Conservation (phyloP, 2,329 filamentous ascomycete genomes). For the Blastomyces percursus region DNA sequence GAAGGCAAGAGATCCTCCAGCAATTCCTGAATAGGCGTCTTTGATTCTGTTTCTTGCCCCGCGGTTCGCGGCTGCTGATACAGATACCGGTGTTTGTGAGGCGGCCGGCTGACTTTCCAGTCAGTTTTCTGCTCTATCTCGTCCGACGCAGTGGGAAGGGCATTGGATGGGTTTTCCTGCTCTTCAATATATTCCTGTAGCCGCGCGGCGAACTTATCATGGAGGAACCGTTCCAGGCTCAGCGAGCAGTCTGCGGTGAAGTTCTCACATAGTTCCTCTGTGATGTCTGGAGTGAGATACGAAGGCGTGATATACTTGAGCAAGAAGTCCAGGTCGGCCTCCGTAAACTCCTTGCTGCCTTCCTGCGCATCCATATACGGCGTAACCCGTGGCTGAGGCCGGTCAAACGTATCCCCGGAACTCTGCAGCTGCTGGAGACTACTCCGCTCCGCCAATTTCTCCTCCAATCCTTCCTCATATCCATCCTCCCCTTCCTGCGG, state of each 20-base stretch:
- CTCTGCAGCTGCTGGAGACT: slow-evolving; percentile 87
- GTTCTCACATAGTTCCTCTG: slow-evolving; percentile 66
- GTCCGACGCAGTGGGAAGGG: slow-evolving; percentile 33
- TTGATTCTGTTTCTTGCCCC: slow-evolving; percentile 40
- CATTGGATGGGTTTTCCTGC: slow-evolving; percentile 45
- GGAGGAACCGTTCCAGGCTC: slow-evolving; percentile 67
- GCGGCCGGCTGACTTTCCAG: slow-evolving; percentile 73
- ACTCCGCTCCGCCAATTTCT: slow-evolving; percentile 78
- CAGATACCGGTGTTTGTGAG: slow-evolving; percentile 89
- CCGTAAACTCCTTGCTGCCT: slow-evolving; percentile 49
- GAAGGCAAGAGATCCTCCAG: slow-evolving; percentile 76
- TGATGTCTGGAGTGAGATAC: slow-evolving; percentile 83
- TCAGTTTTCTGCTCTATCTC: slow-evolving; percentile 48
- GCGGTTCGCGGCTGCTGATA: slow-evolving; percentile 52
- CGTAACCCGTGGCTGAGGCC: slow-evolving; percentile 55
- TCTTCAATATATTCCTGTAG: slow-evolving; percentile 61
- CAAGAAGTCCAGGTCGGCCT: slow-evolving; percentile 76
- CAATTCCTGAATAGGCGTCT: slow-evolving; percentile 58
- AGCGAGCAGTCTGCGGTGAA: slow-evolving; percentile 79
- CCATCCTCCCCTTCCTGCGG: slow-evolving; percentile 90
- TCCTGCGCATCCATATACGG: slow-evolving; percentile 27
- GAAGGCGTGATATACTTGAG: slow-evolving; percentile 81
- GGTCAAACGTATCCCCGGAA: slow-evolving; percentile 80
- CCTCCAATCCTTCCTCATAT: slow-evolving; percentile 76
- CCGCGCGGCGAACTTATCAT: slow-evolving; percentile 60